Percentiles rank a stretch among this genome's conserved stretches.
Conservation (phyloP, 169 alveolate genomes). For the Cryptosporidium meleagridis region DNA sequence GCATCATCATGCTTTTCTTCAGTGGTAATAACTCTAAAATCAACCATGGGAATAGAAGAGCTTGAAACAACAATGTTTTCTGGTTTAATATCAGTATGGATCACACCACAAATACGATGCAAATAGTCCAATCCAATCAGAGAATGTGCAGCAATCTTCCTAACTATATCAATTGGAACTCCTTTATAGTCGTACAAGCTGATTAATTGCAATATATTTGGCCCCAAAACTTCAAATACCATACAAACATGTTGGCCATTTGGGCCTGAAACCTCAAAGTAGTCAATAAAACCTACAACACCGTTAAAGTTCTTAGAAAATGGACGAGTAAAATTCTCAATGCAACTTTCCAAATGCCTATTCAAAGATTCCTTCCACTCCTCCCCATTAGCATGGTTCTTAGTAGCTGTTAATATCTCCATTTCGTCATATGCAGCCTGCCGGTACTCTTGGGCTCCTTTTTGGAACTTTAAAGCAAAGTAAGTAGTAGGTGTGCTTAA, state of each 20-base stretch:
- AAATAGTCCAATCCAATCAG: constrained; percentile 97
- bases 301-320: constrained; percentile 81
- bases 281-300: constrained; percentile 93
- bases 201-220: constrained; percentile 95
- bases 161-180: constrained; percentile 92
- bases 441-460: constrained; percentile 95
- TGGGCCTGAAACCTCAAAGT: constrained; percentile 95
- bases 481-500: constrained; percentile 86
- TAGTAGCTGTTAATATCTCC: constrained; percentile 90
- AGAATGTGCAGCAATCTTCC: constrained; percentile 95
- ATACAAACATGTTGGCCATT: constrained; percentile 97
- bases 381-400: constrained; percentile 77
- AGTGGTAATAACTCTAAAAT: constrained; percentile 46
- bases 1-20: constrained; percentile 72
- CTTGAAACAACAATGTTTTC: constrained; percentile 93
- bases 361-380: constrained; percentile 84
- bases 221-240: constrained; percentile 98
- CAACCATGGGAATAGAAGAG: constrained; percentile 57
- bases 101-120: constrained; percentile 95
- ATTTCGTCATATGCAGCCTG: constrained; percentile 99
- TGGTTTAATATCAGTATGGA: constrained; percentile 99
- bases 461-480: constrained; percentile 97
- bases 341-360: constrained; percentile 11
- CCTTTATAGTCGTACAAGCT: constrained; percentile 96
- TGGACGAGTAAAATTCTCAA: constrained; percentile 32